Conservation (phyloP, 805 yeast species). For the Zygotorulaspora florentina region DNA sequence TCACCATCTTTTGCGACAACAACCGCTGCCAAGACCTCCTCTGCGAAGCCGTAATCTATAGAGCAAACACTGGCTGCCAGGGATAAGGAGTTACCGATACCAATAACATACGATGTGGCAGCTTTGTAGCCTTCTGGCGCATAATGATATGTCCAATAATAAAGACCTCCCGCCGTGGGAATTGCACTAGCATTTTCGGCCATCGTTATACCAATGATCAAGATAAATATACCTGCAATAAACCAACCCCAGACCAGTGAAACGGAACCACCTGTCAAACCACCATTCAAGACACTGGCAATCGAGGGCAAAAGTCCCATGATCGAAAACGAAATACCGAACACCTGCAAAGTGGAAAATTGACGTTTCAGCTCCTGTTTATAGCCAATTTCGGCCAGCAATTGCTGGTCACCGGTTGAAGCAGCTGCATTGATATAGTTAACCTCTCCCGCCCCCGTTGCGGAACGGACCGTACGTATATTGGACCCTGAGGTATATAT, state of each 20-base stretch:
- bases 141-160: constrained; percentile 55
- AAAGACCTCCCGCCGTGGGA: constrained; percentile 66
- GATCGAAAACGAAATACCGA: constrained; percentile 67
- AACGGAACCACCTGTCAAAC: constrained; percentile 53
- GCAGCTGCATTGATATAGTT: constrained; percentile 26
- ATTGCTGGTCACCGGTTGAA: constrained; percentile 26
- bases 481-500: constrained; percentile 5
- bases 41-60: constrained; percentile 30
- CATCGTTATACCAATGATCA: constrained; percentile 51
- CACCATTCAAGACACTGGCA: constrained; percentile 48
- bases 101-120: constrained; percentile 52
- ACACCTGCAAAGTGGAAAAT: constrained; percentile 59
- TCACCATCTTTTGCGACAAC: constrained; percentile 42
- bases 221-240: constrained; percentile 43
- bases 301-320: constrained; percentile 58
- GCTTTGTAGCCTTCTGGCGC: constrained; percentile 47
- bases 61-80: constrained; percentile 56
- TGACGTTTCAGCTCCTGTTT: constrained; percentile 64
- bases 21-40: constrained; percentile 50
- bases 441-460: constrained; percentile 16
- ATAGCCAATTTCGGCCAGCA: constrained; percentile 56
- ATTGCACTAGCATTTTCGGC: constrained; percentile 56
- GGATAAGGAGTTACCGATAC: constrained; percentile 57
- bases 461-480: constrained; percentile 9
- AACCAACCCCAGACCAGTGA: constrained; percentile 68